phyloP scores from a whole-genome alignment of 2,329 filamentous ascomycete species.

The Fusarium albosuccineum region DNA sequence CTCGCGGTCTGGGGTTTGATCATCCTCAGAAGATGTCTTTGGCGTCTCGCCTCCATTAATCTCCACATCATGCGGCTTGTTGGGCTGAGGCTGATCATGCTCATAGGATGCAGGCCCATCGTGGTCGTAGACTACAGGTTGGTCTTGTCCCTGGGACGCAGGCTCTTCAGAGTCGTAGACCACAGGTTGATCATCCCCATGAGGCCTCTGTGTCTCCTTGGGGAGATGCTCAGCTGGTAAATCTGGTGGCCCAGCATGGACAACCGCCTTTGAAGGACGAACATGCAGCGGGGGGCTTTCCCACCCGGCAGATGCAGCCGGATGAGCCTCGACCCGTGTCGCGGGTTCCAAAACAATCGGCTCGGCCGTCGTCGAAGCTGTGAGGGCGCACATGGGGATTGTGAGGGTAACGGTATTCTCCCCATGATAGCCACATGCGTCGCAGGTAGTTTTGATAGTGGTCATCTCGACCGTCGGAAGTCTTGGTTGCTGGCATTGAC shows the following conservation, averaged over 20 bases:
- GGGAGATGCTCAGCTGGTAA: neutral
- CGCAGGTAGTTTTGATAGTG: conserved; percentile 14
- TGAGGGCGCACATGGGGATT: conserved; percentile 11
- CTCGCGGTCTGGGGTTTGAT: neutral
- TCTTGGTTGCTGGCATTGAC: conserved; percentile 11
- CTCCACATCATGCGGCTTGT: too few species aligned
- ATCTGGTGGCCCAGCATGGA: neutral
- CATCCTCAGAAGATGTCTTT: neutral
- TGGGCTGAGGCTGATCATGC: neutral
- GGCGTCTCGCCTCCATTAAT: too few species aligned
- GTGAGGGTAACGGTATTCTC: conserved; percentile 19
- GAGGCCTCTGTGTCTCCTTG: neutral
- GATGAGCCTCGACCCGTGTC: neutral
- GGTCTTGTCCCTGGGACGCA: neutral
- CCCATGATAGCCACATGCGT: conserved; percentile 23
- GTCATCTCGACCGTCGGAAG: conserved; percentile 22
- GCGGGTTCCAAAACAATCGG: neutral
- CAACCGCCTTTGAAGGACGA: neutral
- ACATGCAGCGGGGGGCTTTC: neutral
- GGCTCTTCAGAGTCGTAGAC: neutral
- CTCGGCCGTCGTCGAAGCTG: neutral
- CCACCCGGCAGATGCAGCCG: neutral
- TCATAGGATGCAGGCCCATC: neutral
- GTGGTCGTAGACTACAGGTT: neutral
- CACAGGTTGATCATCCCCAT: neutral